phyloP scores from a whole-genome alignment of 257 asterid species.

The Pogostemon cablin region DNA sequence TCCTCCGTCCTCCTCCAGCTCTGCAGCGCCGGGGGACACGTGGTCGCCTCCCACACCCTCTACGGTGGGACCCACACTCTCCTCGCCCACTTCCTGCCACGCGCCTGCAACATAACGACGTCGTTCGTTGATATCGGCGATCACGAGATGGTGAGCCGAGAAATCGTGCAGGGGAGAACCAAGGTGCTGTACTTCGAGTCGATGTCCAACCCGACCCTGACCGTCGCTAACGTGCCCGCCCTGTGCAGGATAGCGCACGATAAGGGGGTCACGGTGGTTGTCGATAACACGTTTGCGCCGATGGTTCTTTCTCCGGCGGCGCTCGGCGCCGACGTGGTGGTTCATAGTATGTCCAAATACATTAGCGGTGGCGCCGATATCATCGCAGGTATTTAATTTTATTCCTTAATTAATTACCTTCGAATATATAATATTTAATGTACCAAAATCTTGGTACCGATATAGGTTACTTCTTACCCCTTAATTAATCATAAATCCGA shows the following conservation, averaged over 20 bases:
- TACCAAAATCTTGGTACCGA: too few species aligned
- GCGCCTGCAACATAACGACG: slow-evolving; percentile 85
- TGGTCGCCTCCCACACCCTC: slow-evolving; percentile 77
- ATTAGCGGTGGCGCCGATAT: slow-evolving; percentile 95
- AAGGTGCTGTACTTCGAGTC: slow-evolving; percentile 81
- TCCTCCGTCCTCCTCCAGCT: slow-evolving; percentile 80
- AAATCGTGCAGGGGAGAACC: slow-evolving; percentile 67
- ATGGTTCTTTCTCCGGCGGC: slow-evolving; percentile 95
- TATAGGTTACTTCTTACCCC: too few species aligned
- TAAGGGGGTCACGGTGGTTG: slow-evolving; percentile 81
- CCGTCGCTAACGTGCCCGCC: slow-evolving; percentile 90
- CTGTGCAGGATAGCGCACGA: slow-evolving; percentile 83
- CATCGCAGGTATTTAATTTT: slow-evolving; percentile 61
- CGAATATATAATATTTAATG: too few species aligned
- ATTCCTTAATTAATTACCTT: background rate
- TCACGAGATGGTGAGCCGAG: slow-evolving; percentile 52
- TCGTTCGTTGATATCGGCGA: slow-evolving; percentile 80
- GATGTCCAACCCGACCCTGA: slow-evolving; percentile 75
- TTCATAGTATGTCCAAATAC: slow-evolving; percentile 88
- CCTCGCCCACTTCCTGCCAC: slow-evolving; percentile 71
- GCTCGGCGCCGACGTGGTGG: slow-evolving; percentile 90
- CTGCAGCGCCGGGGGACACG: slow-evolving; percentile 90
- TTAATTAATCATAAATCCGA: too few species aligned
- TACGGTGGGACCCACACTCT: slow-evolving; percentile 97
- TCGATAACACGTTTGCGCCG: slow-evolving; percentile 91